Percentiles rank a stretch among this genome's conserved stretches.
Evolutionary conservation across 345 rosid genomes (phyloP).

Genomic region (Eucalyptus regnans): DNA sequence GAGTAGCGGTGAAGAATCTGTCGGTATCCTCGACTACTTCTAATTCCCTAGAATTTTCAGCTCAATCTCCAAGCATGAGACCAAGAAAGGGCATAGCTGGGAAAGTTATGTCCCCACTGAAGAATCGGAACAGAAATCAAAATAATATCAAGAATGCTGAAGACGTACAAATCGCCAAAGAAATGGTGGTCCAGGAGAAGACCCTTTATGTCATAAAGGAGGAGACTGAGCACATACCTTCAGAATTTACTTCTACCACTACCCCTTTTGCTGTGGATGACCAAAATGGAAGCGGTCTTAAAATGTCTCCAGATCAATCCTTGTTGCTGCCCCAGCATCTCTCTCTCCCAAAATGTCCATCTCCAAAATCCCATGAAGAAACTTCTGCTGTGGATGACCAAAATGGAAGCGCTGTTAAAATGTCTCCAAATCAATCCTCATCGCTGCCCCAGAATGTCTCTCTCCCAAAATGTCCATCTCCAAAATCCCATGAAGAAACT

Average conservation of each 20-base stretch:
- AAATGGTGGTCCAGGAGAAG: slow-evolving; percentile 38
- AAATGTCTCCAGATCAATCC: slow-evolving; percentile 11
- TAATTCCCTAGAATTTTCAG: not conserved
- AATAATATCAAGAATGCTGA: not conserved
- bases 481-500: slow-evolving; percentile 7
- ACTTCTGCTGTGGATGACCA: not conserved
- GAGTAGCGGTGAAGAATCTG: not conserved
- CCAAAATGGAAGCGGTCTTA: slow-evolving; percentile 19
- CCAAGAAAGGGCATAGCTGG: slow-evolving; percentile 5
- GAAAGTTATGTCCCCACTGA: slow-evolving; percentile 16
- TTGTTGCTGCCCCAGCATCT: not conserved
- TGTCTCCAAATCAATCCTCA: slow-evolving; percentile 4
- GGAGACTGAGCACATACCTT: slow-evolving; percentile 27
- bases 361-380: slow-evolving; percentile 11
- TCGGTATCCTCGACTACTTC: not conserved
- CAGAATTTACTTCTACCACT: slow-evolving; percentile 11
- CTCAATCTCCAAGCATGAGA: slow-evolving; percentile 9
- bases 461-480: slow-evolving; percentile 11
- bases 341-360: slow-evolving; percentile 8
- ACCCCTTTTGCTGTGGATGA: not conserved
- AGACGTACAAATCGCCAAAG: not conserved
- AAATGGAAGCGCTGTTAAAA: slow-evolving; percentile 19
- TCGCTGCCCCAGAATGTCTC: not conserved
- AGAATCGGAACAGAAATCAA: slow-evolving; percentile 11
- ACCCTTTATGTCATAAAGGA: slow-evolving; percentile 52